Conservation (phyloP, 2,329 filamentous ascomycete species). For the Cladosporium sphaerospermum region DNA sequence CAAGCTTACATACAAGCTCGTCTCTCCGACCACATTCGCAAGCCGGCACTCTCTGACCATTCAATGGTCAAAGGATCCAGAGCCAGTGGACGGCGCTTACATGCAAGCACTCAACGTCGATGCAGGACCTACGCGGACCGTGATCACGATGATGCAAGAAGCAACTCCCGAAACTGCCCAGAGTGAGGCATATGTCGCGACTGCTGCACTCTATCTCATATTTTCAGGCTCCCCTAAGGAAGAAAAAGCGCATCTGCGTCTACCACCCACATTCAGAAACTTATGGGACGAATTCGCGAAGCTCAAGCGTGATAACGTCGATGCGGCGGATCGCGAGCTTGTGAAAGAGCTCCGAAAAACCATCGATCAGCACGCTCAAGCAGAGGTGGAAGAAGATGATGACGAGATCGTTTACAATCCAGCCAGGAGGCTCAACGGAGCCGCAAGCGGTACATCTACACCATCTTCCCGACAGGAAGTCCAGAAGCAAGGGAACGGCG, state of each 20-base stretch:
- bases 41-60: constrained; percentile 71
- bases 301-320: constrained; percentile 61
- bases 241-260: constrained; percentile 72
- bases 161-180: constrained; percentile 71
- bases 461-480: constrained; percentile 22
- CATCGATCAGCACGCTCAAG: constrained; percentile 49
- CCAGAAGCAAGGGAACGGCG: constrained; percentile 8
- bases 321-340: constrained; percentile 62
- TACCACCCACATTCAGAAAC: constrained; percentile 77
- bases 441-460: constrained; percentile 27
- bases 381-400: constrained; percentile 51
- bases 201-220: constrained; percentile 71
- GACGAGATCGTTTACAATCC: constrained; percentile 63
- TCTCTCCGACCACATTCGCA: constrained; percentile 69
- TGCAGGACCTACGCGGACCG: constrained; percentile 45
- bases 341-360: constrained; percentile 64
- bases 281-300: constrained; percentile 75
- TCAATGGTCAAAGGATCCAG: constrained; percentile 70
- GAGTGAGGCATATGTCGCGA: constrained; percentile 81
- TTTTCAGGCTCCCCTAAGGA: constrained; percentile 75
- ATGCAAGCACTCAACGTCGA: constrained; percentile 32
- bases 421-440: constrained; percentile 40
- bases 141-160: constrained; percentile 66
- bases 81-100: constrained; percentile 37
- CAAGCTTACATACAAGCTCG: constrained; percentile 59